phyloP scores from a whole-genome alignment of 768 basidiomycete species.

The Lanmaoa pseudosensibilis region DNA sequence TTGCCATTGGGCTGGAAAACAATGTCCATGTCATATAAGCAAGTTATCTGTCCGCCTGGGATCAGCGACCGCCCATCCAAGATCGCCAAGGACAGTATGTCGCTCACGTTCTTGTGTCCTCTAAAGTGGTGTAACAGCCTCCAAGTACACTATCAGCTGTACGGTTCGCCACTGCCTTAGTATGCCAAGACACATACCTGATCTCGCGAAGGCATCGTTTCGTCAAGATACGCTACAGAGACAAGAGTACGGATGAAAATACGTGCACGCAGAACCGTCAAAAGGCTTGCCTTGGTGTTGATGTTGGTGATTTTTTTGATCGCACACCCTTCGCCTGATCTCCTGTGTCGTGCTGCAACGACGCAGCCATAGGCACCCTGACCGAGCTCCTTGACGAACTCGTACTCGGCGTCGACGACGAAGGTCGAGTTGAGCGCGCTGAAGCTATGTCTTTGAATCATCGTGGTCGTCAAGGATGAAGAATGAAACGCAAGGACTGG shows the following conservation, averaged over 20 bases:
- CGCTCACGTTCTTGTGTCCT: constrained; percentile 91
- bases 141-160: constrained; percentile 16
- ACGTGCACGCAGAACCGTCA: neutral
- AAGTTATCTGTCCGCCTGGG: constrained; percentile 70
- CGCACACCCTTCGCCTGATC: constrained; percentile 85
- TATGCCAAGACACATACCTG: constrained; percentile 49
- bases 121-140: constrained; percentile 96
- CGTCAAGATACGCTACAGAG: constrained; percentile 80
- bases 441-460: constrained; percentile 76
- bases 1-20: constrained; percentile 89
- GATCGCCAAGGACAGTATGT: constrained; percentile 24
- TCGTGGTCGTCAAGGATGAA: constrained; percentile 17
- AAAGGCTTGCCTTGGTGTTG: constrained; percentile 69
- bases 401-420: constrained; percentile 84
- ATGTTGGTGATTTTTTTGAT: constrained; percentile 97
- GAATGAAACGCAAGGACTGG: neutral
- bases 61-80: constrained; percentile 4
- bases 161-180: neutral
- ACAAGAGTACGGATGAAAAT: constrained; percentile 11
- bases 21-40: constrained; percentile 97
- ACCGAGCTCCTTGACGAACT: constrained; percentile 95
- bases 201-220: constrained; percentile 97
- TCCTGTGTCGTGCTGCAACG: constrained; percentile 78
- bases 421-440: constrained; percentile 84
- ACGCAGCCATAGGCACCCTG: constrained; percentile 96